A percentile compares a stretch with the other conserved stretches of the same genome.
phyloP scores from a whole-genome alignment of 768 basidiomycete genomes.

The Rickenella mellea region DNA sequence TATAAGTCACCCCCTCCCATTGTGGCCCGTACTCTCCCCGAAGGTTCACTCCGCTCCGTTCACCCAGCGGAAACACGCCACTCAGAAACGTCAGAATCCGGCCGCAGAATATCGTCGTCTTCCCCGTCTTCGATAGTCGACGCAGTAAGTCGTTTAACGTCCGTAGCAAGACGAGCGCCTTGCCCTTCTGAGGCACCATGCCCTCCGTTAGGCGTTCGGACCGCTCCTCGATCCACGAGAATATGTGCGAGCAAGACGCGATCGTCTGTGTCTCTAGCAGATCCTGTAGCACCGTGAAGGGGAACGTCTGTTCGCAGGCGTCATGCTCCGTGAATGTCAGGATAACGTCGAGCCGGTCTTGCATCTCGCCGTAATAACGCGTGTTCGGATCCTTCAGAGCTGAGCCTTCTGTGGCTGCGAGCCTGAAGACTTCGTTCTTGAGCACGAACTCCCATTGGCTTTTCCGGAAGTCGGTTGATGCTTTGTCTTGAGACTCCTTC shows the following conservation, averaged over 20 bases:
- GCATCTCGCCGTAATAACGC: conserved; percentile 53
- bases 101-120: conserved; percentile 81
- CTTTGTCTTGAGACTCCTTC: conserved; percentile 27
- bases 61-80: conserved; percentile 77
- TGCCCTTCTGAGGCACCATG: conserved; percentile 81
- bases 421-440: conserved; percentile 58
- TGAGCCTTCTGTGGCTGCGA: conserved; percentile 59
- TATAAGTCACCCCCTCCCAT: conserved; percentile 52
- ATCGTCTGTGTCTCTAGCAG: conserved; percentile 83
- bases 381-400: conserved; percentile 44
- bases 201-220: conserved; percentile 61
- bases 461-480: conserved; percentile 50
- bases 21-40: conserved; percentile 77
- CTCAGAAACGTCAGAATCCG: conserved; percentile 83
- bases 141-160: conserved; percentile 82
- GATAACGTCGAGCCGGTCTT: conserved; percentile 59
- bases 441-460: conserved; percentile 70
- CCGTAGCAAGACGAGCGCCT: conserved; percentile 75
- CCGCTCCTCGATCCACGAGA: conserved; percentile 79
- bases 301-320: conserved; percentile 68
- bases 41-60: conserved; percentile 86
- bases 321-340: conserved; percentile 74
- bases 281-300: conserved; percentile 69
- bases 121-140: conserved; percentile 77
- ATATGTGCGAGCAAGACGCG: conserved; percentile 74